A percentile compares a stretch with the other conserved stretches of the same genome.
phyloP scores from a whole-genome alignment of 371 early-diverging fungal species.

The Gilbertella persicaria region DNA sequence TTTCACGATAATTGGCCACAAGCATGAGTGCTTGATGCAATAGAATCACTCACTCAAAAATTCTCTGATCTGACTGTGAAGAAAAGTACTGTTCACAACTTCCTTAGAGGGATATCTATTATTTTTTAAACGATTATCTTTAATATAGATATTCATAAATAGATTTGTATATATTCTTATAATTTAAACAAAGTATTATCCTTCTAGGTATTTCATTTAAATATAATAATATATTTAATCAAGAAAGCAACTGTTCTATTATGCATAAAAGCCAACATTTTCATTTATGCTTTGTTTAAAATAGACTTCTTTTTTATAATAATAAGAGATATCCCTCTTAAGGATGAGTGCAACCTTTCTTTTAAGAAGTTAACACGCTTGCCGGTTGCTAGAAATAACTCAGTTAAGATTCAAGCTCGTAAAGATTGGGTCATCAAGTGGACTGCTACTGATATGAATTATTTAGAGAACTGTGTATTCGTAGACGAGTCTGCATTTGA shows the following conservation, averaged over 20 bases:
- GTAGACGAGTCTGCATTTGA: constrained; percentile 8
- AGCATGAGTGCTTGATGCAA: constrained; percentile 11
- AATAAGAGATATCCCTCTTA: no score
- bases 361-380: constrained; percentile 8
- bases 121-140: not conserved
- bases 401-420: constrained; percentile 3
- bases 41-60: constrained; percentile 11
- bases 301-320: no score
- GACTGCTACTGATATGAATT: constrained; percentile 10
- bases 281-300: no score
- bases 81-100: constrained; percentile 6
- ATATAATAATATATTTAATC: no score
- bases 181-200: no score
- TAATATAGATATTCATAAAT: no score
- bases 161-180: no score
- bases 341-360: constrained; percentile 15
- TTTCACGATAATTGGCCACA: constrained; percentile 12
- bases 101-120: constrained; percentile 1
- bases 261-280: no score
- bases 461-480: constrained; percentile 5
- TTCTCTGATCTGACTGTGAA: constrained; percentile 10
- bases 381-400: constrained; percentile 18
- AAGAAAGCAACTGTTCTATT: no score
- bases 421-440: constrained; percentile 1
- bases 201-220: no score